Base-by-base conservation (phyloP, 169 alveolate genomes). In the Ichthyophthirius multifiliis region DNA sequence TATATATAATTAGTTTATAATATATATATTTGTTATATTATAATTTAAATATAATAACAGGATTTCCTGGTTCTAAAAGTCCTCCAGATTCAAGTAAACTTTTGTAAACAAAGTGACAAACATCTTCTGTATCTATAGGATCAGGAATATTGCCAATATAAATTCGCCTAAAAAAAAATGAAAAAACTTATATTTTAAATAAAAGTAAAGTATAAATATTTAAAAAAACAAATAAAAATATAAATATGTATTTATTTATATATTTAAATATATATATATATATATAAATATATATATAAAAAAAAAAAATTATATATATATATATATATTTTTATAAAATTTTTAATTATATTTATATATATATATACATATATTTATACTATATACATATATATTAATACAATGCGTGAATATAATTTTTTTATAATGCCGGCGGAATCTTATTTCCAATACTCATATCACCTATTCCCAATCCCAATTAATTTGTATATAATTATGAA, bases 111-210 rank as follows among this genome's bases (percentile, higher is more conserved):
- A 67, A 67, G n/a, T 34, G n/a, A 3, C 46, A 35, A n/a, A 67
- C 35, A 34, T 67, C 48, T 41, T 34, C 39, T 39, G 20, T 30
- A 35, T 67, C 62, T 39, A 67, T 62, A 1, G 62, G 46, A 18
- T 67, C 77, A 37, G 77, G 77, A 4, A 67, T 67, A 39, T 67
- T 67, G n/a, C 77, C 77, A 13, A 34, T 20, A 67, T 67, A 67
- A 37, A 67, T 62, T n/a, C 77, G 48, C 34, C 77, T 67, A n/a
- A n/a, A 18, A n/a, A 37, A 5, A 12, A 7, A 31, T 65, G 12
- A 10, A 13, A 30, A 65, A 30, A 65, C 15, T 4, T 4, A 13
- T 12, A 31, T 65, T 65, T 46, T 13, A 46, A 55, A 15, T 15
- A 18, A 18, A 3, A 15, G 5, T 18, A 4, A 18, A 13, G 12